Base-by-base conservation (phyloP, 257 asterid genomes). In the Solanum megistacrolobum region DNA sequence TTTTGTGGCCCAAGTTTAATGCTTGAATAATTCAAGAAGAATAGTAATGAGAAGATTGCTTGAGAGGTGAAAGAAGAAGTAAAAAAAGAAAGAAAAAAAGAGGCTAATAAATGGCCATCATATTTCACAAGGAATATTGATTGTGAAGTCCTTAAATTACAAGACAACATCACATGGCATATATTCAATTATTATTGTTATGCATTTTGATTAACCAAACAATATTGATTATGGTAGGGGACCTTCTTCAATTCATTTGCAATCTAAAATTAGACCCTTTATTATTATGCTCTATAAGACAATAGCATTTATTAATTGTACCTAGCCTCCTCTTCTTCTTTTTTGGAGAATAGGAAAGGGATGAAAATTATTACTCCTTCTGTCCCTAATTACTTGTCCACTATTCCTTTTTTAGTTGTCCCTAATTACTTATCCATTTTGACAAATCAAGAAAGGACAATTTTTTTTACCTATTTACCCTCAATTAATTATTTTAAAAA, bases 151-250 rank as follows among this genome's bases (percentile, higher is more conserved):
- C 86, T 48, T 48, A 29, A 82, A 82, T 48, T 32, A 31, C 86
- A 82, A 82, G 86, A 48, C 69, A 82, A 48, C 69, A 9, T 82
- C 86, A 82, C 86, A 82, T 82, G 86, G 69, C 69, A 36, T 48
- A 48, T 14, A 71, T 1, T 48, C 69, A 82, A 48, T 82, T 48
- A 46, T 82, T 29, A 29, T 82, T 29, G 6, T 46, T 18, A 46
- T 81, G 21, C 62, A 81, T 46, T 81, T 81, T 81, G 8, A 81
- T 46, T 81, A 81, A 46, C 20, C 18, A 27, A 81, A 60, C 9
- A 52, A 52, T 52, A 46, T 81, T 81, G 41, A 81, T 46, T 81
- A 46, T 81, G 27, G 85, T 27, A 46, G 68, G 85, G 85, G 85
- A 46, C 85, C 69, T 29, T 38, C 69, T 82, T 10, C 5, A 68